phyloP scores from a whole-genome alignment of 148 eudicot genomes.

The Mesembryanthemum crystallinum region DNA sequence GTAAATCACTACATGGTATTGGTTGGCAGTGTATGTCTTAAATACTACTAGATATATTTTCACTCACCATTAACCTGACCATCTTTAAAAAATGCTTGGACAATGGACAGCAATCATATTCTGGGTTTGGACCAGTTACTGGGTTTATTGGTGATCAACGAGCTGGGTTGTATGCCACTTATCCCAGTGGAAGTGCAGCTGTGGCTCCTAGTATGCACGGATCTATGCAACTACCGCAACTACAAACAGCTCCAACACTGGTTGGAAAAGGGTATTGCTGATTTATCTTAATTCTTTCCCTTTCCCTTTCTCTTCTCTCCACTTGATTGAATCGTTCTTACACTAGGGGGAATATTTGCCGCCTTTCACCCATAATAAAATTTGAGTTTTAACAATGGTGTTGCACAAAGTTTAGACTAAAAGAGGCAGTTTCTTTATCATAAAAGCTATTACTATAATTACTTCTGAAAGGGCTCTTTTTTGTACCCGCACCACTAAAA shows the following conservation, averaged over 20 bases:
- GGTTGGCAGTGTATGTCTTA: not conserved
- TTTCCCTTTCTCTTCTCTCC: not conserved
- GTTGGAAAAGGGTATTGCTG: slow-evolving; percentile 63
- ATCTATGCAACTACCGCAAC: slow-evolving; percentile 38
- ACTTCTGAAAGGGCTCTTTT: too few species aligned
- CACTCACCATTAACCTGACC: not conserved
- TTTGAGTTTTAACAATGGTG: not conserved
- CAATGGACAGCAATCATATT: slow-evolving; percentile 36
- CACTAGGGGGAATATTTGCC: not conserved
- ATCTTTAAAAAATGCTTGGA: slow-evolving; percentile 28
- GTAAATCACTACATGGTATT: slow-evolving; percentile 19
- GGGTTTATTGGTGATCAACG: slow-evolving; percentile 34
- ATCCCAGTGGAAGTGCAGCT: slow-evolving; percentile 36
- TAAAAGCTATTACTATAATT: too few species aligned
- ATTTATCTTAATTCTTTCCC: not conserved
- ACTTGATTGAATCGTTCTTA: not conserved
- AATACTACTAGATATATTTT: not conserved
- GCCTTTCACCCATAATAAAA: not conserved
- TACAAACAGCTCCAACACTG: slow-evolving; percentile 38
- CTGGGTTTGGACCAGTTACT: slow-evolving; percentile 31
- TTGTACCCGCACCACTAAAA: not conserved
- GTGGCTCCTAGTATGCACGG: slow-evolving; percentile 40
- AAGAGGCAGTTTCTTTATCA: too few species aligned
- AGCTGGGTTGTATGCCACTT: slow-evolving; percentile 33
- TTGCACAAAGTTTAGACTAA: not conserved